Base-by-base conservation (phyloP, 345 rosid genomes). In the Nephelium lappaceum region DNA sequence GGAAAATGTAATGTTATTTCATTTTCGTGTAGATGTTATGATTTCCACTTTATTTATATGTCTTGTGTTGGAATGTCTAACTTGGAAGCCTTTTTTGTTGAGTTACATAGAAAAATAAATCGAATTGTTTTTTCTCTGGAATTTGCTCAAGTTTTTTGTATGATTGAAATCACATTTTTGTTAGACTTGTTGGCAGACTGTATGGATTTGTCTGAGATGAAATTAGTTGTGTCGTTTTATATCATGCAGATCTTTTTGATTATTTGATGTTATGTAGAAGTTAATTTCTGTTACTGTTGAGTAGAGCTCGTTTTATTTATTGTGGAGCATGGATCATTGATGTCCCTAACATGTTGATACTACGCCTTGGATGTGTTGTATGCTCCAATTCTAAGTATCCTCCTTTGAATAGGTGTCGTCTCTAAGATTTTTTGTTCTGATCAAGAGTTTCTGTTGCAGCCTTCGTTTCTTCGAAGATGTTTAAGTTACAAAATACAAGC, bases 381-480 rank as follows among this genome's bases (percentile, higher is more conserved):
- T n/a, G n/a, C n/a, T n/a, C n/a, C n/a, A n/a, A n/a, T n/a, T n/a
- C n/a, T n/a, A n/a, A n/a, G n/a, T n/a, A n/a, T n/a, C 36, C n/a
- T 24, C 55, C 43, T 73, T n/a, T 15, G 1, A 24, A 42, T 9
- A 8, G 67, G 45, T 49, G 55, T 25, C 42, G 45, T 67, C 62
- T 23, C 42, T 66, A n/a, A 65, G 60, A 24, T 57, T n/a, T n/a
- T 36, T 7, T 58, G 71, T 58, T 76, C 73, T 78, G 63, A 77
- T 72, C 63, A 45, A 67, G 15, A 21, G 64, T 77, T 69, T 53
- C 60, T 58, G 65, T 43, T 87, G 87, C 77, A 95, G 99, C 99
- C 95, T 55, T 80, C 87, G 45, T 94, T 89, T 82, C 92, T 93
- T 65, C 88, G 82, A 77, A 90, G 98, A 88, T 84, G 89, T 77